Percentiles rank a stretch among this genome's conserved stretches.
Conservation (phyloP, 129 eudicot species). For the Rutidosis leptorrhynchoides region DNA sequence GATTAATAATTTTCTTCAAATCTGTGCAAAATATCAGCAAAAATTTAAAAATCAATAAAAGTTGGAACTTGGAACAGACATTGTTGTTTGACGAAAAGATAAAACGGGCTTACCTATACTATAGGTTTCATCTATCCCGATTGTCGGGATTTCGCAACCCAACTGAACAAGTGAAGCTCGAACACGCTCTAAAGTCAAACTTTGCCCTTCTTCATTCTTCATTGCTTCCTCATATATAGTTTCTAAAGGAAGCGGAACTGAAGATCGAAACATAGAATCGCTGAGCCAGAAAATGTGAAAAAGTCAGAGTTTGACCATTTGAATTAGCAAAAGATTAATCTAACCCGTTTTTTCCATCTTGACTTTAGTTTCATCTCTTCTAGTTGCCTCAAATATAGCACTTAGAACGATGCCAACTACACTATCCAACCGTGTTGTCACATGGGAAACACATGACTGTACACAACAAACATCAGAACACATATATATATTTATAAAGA, state of each 20-base stretch:
- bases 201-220: constrained; percentile 81
- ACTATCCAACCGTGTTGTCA: constrained; percentile 46
- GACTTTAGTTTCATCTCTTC: constrained; percentile 52
- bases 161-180: constrained; percentile 63
- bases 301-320: neutral
- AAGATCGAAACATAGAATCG: constrained; percentile 14
- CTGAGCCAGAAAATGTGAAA: no score
- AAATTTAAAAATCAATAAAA: constrained; percentile 1
- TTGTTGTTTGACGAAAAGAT: neutral
- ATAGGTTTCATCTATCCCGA: constrained; percentile 57
- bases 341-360: constrained; percentile 65
- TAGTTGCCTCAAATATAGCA: constrained; percentile 61
- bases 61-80: neutral
- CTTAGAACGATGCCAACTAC: constrained; percentile 58
- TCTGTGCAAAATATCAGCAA: constrained; percentile 39
- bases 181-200: constrained; percentile 66
- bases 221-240: constrained; percentile 71
- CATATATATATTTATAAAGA: neutral
- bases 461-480: constrained; percentile 8
- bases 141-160: constrained; percentile 56
- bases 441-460: constrained; percentile 65
- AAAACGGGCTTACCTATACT: constrained; percentile 47
- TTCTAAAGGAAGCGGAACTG: constrained; percentile 65
- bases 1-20: constrained; percentile 61
- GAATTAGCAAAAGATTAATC: neutral